Evolutionary conservation across 805 yeast species (phyloP).

Genomic region (Teunomyces barrocoloradensis): DNA sequence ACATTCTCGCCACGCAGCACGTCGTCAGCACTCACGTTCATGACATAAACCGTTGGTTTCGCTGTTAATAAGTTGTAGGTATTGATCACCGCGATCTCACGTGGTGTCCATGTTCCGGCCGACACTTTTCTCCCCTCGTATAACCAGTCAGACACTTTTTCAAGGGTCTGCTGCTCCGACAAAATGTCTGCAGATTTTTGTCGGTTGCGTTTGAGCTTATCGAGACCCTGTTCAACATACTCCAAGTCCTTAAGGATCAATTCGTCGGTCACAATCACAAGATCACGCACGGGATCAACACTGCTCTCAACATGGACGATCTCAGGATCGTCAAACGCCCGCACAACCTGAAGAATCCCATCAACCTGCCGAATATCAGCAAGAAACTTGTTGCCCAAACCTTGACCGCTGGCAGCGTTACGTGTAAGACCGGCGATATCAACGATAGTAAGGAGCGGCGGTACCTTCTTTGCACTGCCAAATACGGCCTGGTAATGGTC

Average conservation of each 20-base stretch:
- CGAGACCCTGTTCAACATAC: slow-evolving; percentile 51
- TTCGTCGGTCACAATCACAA: slow-evolving; percentile 62
- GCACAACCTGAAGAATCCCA: slow-evolving; percentile 66
- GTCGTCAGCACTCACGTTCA: slow-evolving; percentile 73
- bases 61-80: slow-evolving; percentile 76
- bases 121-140: slow-evolving; percentile 60
- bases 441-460: slow-evolving; percentile 55
- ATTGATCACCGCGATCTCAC: slow-evolving; percentile 66
- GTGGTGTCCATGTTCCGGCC: slow-evolving; percentile 55
- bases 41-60: slow-evolving; percentile 78
- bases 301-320: slow-evolving; percentile 64
- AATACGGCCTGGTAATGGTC: slow-evolving; percentile 48
- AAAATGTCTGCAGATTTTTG: slow-evolving; percentile 26
- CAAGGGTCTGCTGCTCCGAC: slow-evolving; percentile 28
- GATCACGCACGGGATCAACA: slow-evolving; percentile 64
- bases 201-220: slow-evolving; percentile 26
- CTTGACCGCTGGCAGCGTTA: slow-evolving; percentile 59
- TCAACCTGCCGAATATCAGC: slow-evolving; percentile 69
- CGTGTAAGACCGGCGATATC: slow-evolving; percentile 65
- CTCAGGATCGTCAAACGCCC: slow-evolving; percentile 63
- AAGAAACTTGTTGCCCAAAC: slow-evolving; percentile 71
- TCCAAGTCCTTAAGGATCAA: slow-evolving; percentile 59
- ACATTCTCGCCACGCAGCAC: slow-evolving; percentile 53
- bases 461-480: slow-evolving; percentile 48
- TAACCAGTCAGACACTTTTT: slow-evolving; percentile 30